A percentile compares a stretch with the other conserved stretches of the same genome.
phyloP scores from a whole-genome alignment of 176 grass and related monocot species.

The Eragrostis curvula region DNA sequence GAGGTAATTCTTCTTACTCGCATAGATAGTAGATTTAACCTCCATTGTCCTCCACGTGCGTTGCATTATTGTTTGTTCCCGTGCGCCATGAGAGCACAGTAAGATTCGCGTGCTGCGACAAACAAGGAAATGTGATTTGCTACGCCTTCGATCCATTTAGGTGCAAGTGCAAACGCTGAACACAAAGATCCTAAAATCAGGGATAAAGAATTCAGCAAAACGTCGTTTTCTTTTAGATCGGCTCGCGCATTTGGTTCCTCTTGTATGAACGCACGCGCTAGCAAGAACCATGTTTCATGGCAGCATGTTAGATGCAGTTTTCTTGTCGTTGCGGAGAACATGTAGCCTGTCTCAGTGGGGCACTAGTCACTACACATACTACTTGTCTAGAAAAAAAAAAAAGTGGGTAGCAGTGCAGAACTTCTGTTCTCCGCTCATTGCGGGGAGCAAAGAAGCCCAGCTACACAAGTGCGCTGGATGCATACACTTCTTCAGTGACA shows the following conservation, averaged over 20 bases:
- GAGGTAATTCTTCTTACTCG: slow-evolving; percentile 43
- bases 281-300: slow-evolving; percentile 23
- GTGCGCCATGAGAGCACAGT: not conserved
- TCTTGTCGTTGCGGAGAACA: slow-evolving; percentile 35
- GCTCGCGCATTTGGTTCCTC: not conserved
- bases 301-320: slow-evolving; percentile 27
- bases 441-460: slow-evolving; percentile 29
- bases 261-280: not conserved
- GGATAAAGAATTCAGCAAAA: not conserved
- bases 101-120: slow-evolving; percentile 17
- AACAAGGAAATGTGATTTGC: not conserved
- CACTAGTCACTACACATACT: slow-evolving; percentile 9
- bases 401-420: not conserved
- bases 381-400: not conserved
- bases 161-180: not conserved
- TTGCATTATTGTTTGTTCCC: slow-evolving; percentile 45
- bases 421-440: slow-evolving; percentile 46
- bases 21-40: not conserved
- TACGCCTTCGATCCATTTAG: not conserved
- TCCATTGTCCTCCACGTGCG: slow-evolving; percentile 19
- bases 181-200: not conserved
- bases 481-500: slow-evolving; percentile 7
- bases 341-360: slow-evolving; percentile 48
- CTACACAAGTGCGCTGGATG: slow-evolving; percentile 12
- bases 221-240: not conserved